Conservation (phyloP, 805 yeast species). For the Ogataea polymorpha region DNA sequence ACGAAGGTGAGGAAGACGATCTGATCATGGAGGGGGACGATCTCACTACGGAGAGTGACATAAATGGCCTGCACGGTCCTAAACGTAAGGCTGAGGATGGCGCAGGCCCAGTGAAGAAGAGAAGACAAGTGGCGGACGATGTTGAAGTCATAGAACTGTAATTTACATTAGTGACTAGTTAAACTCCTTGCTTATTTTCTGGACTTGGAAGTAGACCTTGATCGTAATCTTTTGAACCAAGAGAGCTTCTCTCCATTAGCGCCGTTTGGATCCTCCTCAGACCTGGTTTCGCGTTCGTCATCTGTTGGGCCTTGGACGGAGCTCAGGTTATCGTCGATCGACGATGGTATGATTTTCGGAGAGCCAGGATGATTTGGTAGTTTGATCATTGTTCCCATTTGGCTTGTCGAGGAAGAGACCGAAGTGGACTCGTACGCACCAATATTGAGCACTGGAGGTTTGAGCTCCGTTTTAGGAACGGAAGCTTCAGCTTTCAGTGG, state of each 20-base stretch:
- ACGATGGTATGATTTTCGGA: conserved; percentile 14
- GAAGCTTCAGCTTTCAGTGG: not conserved
- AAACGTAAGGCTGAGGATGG: conserved; percentile 14
- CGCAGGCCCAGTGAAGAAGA: conserved; percentile 15
- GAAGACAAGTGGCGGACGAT: conserved; percentile 11
- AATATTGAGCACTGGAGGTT: conserved; percentile 14
- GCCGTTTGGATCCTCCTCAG: conserved; percentile 21
- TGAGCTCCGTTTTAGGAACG: not conserved
- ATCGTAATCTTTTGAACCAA: conserved; percentile 46
- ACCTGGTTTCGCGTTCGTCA: conserved; percentile 32
- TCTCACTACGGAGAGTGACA: conserved; percentile 17
- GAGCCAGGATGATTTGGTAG: conserved; percentile 16
- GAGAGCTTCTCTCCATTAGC: conserved; percentile 26
- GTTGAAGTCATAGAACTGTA: conserved; percentile 8
- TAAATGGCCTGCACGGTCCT: conserved; percentile 17
- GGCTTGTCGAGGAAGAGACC: conserved; percentile 1
- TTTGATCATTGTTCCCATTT: conserved; percentile 9
- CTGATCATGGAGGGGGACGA: conserved; percentile 21
- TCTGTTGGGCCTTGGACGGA: conserved; percentile 5
- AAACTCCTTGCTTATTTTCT: conserved; percentile 10
- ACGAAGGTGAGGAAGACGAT: conserved; percentile 21
- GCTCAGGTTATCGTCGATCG: conserved; percentile 14
- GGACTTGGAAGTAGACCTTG: conserved; percentile 25
- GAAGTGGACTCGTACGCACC: conserved; percentile 5
- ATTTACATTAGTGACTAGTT: not conserved